A percentile compares a stretch with the other conserved stretches of the same genome.
These are phyloP conservation scores for Ogataea pilisensis DNA, from an alignment of 805 yeast genomes.

Conservation along the genomic window DNA sequence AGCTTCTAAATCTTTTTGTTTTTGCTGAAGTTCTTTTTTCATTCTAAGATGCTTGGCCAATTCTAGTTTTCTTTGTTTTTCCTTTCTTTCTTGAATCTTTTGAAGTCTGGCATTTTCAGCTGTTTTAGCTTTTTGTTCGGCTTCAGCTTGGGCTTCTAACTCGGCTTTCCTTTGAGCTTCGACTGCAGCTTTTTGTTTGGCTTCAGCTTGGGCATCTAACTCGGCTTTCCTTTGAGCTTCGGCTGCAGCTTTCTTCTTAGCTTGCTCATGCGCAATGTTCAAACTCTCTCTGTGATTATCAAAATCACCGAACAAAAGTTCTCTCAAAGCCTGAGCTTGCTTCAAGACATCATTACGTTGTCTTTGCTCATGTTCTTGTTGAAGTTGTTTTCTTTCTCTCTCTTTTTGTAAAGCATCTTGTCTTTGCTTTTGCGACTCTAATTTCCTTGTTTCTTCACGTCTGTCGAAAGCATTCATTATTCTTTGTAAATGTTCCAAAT, in stretches of 20 bases:
- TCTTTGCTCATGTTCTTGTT: constrained; percentile 1
- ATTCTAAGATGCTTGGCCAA: constrained; percentile 1
- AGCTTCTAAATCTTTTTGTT: not conserved
- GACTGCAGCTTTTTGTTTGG: not conserved
- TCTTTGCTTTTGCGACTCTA: constrained; percentile 1
- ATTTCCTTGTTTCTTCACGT: not conserved
- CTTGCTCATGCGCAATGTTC: not conserved
- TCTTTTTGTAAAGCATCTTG: not conserved
- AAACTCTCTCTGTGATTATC: not conserved
- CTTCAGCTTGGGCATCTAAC: constrained; percentile 1
- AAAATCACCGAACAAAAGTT: constrained; percentile 1
- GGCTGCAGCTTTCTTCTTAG: not conserved
- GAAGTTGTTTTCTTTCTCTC: not conserved
- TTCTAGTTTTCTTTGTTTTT: constrained; percentile 4
- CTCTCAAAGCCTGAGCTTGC: not conserved
- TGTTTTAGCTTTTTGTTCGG: constrained; percentile 1
- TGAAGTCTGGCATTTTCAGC: constrained; percentile 1
- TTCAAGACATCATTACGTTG: not conserved
- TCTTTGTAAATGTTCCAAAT: constrained; percentile 2
- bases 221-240: not conserved
- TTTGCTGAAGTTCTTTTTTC: not conserved
- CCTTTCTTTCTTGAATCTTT: constrained; percentile 3
- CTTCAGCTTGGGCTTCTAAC: constrained; percentile 1
- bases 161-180: not conserved
- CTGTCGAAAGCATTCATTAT: not conserved